Conservation (phyloP, 148 eudicot species). For the Fagopyrum tataricum region DNA sequence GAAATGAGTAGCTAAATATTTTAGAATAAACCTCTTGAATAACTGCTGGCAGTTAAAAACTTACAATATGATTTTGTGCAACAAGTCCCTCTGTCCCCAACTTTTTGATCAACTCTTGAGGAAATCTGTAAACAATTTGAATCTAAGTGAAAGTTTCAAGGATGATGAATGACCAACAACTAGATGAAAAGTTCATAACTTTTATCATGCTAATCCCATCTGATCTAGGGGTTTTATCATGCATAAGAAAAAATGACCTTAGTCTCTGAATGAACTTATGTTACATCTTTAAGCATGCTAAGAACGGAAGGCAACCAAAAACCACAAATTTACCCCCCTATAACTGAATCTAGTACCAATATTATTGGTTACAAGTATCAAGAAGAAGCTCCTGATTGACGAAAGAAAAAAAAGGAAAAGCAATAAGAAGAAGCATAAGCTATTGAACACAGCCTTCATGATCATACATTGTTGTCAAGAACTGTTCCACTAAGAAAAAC, state of each 20-base stretch:
- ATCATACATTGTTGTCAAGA: neutral
- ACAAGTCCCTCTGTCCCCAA: constrained; percentile 80
- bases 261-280: neutral
- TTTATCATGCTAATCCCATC: neutral
- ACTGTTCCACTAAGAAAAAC: neutral
- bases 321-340: neutral
- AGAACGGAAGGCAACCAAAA: neutral
- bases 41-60: constrained; percentile 18
- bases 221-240: neutral
- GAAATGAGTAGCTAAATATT: neutral
- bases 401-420: neutral
- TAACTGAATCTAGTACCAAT: neutral
- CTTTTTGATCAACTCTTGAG: constrained; percentile 65
- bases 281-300: neutral
- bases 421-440: neutral
- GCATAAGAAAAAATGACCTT: neutral
- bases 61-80: constrained; percentile 90
- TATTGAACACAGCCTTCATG: neutral
- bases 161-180: neutral
- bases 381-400: too few species aligned
- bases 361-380: neutral
- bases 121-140: constrained; percentile 49
- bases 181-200: neutral
- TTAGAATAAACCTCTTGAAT: neutral
- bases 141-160: neutral